phyloP scores from a whole-genome alignment of 345 rosid species.

The Euphorbia peplus region DNA sequence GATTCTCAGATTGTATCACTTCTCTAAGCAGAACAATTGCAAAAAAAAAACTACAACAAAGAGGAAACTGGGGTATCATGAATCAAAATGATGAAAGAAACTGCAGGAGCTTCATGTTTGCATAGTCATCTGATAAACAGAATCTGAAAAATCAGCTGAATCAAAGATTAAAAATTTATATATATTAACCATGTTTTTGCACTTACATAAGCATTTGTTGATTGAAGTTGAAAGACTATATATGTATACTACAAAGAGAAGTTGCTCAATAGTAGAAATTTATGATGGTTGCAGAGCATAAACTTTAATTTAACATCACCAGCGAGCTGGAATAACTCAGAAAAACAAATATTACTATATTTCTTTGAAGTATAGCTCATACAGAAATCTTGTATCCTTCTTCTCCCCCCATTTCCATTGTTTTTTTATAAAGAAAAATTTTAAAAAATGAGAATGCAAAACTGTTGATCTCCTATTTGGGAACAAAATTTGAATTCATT shows the following conservation, averaged over 20 bases:
- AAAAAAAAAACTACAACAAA: background rate
- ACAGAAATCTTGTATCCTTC: background rate
- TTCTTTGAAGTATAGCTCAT: background rate
- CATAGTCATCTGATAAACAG: background rate
- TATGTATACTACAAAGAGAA: background rate
- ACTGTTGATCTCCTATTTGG: background rate
- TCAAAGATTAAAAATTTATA: background rate
- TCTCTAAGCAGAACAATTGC: background rate
- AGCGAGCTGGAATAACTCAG: background rate
- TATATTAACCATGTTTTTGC: background rate
- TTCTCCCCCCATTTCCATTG: background rate
- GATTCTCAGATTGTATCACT: background rate
- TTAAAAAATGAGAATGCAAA: background rate
- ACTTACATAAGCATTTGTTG: background rate
- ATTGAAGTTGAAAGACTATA: background rate
- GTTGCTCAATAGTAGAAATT: background rate
- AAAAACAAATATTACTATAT: background rate
- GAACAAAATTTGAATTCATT: background rate
- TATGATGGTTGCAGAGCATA: background rate
- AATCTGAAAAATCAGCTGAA: background rate
- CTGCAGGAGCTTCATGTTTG: background rate
- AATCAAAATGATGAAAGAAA: background rate
- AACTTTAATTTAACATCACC: background rate
- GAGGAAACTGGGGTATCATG: background rate
- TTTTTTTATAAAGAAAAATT: background rate